Percentiles rank a stretch among this genome's conserved stretches.
Conservation (phyloP, 1,139 yeast species). For the Groenewaldozyma auringiensis region DNA sequence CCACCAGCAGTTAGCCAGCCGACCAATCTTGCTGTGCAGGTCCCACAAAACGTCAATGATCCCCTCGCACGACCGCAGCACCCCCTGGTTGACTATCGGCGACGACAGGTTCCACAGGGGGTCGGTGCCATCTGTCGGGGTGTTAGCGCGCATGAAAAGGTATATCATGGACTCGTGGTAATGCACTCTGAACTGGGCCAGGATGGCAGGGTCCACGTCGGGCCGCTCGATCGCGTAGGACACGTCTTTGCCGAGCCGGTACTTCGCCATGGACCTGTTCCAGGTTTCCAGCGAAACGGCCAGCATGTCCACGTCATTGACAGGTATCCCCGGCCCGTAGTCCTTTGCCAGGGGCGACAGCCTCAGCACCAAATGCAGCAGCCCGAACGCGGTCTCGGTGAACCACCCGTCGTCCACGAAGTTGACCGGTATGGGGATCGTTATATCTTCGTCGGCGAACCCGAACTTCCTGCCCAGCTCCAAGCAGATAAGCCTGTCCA, state of each 20-base stretch:
- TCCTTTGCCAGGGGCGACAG: slow-evolving; percentile 20
- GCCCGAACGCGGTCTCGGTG: slow-evolving; percentile 40
- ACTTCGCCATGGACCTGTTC: slow-evolving; percentile 10
- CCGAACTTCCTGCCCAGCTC: slow-evolving; percentile 48
- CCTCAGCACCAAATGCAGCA: slow-evolving; percentile 20
- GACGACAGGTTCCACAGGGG: slow-evolving; percentile 12
- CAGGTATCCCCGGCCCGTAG: slow-evolving; percentile 16
- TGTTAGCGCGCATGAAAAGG: slow-evolving; percentile 11
- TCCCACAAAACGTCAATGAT: slow-evolving; percentile 31
- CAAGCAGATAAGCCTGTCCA: slow-evolving; percentile 49
- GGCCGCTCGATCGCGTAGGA: slow-evolving; percentile 6
- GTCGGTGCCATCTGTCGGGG: slow-evolving; percentile 16
- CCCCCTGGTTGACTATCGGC: slow-evolving; percentile 12
- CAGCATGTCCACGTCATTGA: slow-evolving; percentile 10
- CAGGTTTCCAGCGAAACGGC: slow-evolving; percentile 13
- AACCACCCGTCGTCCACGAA: slow-evolving; percentile 48
- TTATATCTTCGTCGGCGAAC: slow-evolving; percentile 36
- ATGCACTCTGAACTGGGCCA: slow-evolving; percentile 17
- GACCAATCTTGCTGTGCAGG: slow-evolving; percentile 19
- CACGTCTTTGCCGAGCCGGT: slow-evolving; percentile 5
- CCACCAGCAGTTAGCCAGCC: slow-evolving; percentile 47
- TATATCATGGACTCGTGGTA: slow-evolving; percentile 18
- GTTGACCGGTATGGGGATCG: slow-evolving; percentile 34
- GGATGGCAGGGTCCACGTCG: slow-evolving; percentile 12
- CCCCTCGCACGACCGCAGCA: slow-evolving; percentile 18